These are phyloP conservation scores for Scenedesmus sp. DNA, from an alignment of 163 green algal genomes.

Conservation along the genomic window DNA sequence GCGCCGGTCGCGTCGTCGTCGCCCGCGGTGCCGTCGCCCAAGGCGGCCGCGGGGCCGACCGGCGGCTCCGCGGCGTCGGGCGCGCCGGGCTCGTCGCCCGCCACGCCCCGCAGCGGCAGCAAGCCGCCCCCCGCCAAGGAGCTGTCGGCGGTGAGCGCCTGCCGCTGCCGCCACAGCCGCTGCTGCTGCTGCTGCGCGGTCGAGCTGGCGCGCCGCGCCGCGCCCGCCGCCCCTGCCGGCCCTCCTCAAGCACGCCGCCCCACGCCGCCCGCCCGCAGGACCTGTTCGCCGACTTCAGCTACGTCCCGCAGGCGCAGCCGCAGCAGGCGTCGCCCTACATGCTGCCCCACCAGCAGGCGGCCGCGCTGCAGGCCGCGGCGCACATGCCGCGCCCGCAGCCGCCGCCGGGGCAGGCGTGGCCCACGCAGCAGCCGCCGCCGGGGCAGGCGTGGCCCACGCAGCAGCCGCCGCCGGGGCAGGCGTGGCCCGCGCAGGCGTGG, in stretches of 20 bases:
- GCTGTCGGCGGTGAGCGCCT: constrained; percentile 29
- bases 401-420: too few relatives aligned
- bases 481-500: neutral
- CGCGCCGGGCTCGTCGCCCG: neutral
- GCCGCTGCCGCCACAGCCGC: neutral
- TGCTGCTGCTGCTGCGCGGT: neutral
- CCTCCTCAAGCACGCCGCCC: neutral
- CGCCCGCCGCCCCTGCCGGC: too few relatives aligned
- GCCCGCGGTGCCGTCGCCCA: too few relatives aligned
- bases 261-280: constrained; percentile 8
- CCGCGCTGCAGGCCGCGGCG: constrained; percentile 4
- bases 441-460: neutral
- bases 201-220: too few relatives aligned
- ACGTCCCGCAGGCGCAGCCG: constrained; percentile 4
- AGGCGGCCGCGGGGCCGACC: too few relatives aligned
- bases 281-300: constrained; percentile 31
- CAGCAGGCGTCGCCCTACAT: neutral
- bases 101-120: constrained; percentile 5
- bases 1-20: too few relatives aligned
- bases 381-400: too few relatives aligned
- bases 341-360: neutral
- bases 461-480: neutral
- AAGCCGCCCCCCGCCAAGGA: constrained; percentile 29
- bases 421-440: neutral
- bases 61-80: too few relatives aligned